These are phyloP conservation scores for Delonix regia DNA, from an alignment of 306 rosid genomes.

Conservation along the genomic window DNA sequence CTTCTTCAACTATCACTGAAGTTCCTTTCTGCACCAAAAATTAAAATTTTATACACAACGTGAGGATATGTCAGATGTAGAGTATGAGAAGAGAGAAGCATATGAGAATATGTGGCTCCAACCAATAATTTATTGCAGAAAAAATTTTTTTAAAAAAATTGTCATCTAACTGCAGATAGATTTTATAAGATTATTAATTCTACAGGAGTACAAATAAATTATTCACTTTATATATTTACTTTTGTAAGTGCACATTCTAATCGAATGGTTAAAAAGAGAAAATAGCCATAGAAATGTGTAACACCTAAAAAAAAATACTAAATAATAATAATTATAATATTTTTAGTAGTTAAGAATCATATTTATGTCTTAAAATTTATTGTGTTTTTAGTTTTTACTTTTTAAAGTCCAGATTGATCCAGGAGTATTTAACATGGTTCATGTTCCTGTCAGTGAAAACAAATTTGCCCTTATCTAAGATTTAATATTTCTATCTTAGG, in stretches of 20 bases:
- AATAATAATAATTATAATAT: no score
- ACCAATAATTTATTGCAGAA: background rate
- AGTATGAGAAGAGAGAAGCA: conserved; percentile 12
- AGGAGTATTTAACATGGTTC: no score
- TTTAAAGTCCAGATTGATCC: no score
- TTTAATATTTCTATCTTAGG: no score
- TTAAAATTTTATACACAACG: conserved; percentile 1
- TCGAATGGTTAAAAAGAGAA: conserved; percentile 6
- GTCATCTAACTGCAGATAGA: background rate
- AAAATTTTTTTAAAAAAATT: background rate
- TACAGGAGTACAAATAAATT: background rate
- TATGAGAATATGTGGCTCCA: background rate
- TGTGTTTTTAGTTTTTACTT: no score
- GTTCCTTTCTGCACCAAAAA: conserved; percentile 43
- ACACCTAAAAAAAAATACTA: no score
- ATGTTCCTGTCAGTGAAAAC: no score
- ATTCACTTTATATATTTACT: background rate
- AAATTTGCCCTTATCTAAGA: no score
- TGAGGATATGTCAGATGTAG: background rate
- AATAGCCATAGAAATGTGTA: background rate
- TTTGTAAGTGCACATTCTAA: background rate
- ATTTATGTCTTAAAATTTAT: no score
- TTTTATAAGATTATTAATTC: background rate
- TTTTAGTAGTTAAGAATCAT: no score
- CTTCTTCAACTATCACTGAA: conserved; percentile 35